Evolutionary conservation across 1,284 basidiomycete genomes (phyloP), one percentile per base, ranked within the genome.

Genomic region (Austropuccinia psidii): DNA sequence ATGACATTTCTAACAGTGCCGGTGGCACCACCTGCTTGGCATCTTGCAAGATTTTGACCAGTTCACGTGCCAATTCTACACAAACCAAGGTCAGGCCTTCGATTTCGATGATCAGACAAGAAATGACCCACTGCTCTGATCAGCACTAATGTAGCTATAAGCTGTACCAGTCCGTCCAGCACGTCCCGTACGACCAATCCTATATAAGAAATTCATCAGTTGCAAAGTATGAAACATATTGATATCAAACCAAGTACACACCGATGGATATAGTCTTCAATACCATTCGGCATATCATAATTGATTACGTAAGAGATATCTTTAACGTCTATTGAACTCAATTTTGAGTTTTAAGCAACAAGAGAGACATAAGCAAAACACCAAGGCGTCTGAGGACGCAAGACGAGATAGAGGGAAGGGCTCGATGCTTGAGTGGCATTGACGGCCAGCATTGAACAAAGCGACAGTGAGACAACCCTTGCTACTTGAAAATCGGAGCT

Each of bases 21-120:
- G 90, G 86, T 27, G 95, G 93, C 31, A 98, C 85, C 62, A 86
- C 84, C 39, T 93, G 88, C 81, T 94, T 94, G 60, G 93, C 91
- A 83, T 98, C 95, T 76, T 87, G 85, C 76, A 98, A 83, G 78
- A 98, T 97, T 77, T 83, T 85, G 73, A 98, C 84, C 17, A 98
- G 86, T 80, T 98, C 95, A 62, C 93, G 89, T 19, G 95, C 93
- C 77, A 89, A 83, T 95, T 97, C 79, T 96, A 91, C 65, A 89
- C 89, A 70, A 19, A 27, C 6, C 13, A 91, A 94, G 66, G n/a
- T n/a, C n/a, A n/a, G n/a, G n/a, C n/a, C n/a, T n/a, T 49, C 11
- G 43, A 13, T 54, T 27, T 11, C 21, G 27, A 9, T 29, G 17
- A 75, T 7, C 11, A 13, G 7, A 43, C 52, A 9, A 31, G 15